Base-by-base conservation (phyloP, 2,329 filamentous ascomycete species). In the Fusarium oxysporum region DNA sequence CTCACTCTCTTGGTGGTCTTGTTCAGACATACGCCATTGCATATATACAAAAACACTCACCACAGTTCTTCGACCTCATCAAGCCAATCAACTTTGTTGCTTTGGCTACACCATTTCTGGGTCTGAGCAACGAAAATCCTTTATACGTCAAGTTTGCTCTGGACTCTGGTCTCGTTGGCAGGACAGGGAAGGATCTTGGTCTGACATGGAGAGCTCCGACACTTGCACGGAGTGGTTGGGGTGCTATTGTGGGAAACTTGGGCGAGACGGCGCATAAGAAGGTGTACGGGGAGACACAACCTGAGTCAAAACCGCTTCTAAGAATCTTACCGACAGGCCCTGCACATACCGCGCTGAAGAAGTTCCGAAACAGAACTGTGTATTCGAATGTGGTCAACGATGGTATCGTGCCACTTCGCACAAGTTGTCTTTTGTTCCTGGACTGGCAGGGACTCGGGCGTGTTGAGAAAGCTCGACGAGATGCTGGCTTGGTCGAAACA, bases 341-440 rank as follows among this genome's bases (percentile, higher is more conserved):
- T 21, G 96, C 96, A 11, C 95, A 98, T 81, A 89, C 90, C 61
- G 96, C 95, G 3, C 83, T 98, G 44, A 92, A 92, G 79, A 94
- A 93, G 82, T 98, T 98, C 81, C 88, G 94, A 28, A 97, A 97
- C 80, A 88, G 96, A 21, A 98, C 96, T 0, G 87, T 98, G 3
- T 98, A 98, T 81, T 97, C 95, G 4, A 98, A 98, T 78, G 95
- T 98, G 17, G 96, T 98, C 75, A 98, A 98, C 78, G 96, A 98
- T 82, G 96, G 95, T 6, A 98, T 99, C 75, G 96, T 99, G 8
- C 96, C 96, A 6, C 84, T 99, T 38, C 91, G 96, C 28, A 99
- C 96, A 8, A 98, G 96, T 71, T 99, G 96, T 81, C 85, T 99
- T n/a, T 84, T 99, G 10, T 99, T 99, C 78, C 85, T 99, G 3